These are phyloP conservation scores for Boletus pseudo-olivaceus DNA, from an alignment of 768 basidiomycete species.

Conservation along the genomic window DNA sequence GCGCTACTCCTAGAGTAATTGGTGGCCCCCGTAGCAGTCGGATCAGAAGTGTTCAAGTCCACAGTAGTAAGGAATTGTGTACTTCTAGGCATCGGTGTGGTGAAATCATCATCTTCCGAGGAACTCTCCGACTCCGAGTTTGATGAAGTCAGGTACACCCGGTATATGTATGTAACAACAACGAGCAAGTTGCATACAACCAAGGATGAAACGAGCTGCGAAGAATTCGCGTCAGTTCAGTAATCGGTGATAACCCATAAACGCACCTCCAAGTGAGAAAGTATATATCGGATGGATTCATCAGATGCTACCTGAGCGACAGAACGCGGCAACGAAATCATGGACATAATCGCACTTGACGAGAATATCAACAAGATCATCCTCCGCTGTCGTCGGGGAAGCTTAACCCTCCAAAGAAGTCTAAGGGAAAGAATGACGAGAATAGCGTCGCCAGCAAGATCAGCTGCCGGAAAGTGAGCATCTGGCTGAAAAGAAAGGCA, in stretches of 20 bases:
- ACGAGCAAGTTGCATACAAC: constrained; percentile 12
- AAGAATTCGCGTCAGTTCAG: not conserved
- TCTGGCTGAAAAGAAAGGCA: no score
- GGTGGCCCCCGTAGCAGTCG: not conserved
- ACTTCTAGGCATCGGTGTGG: not conserved
- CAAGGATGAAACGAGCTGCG: not conserved
- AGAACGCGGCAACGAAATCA: constrained; percentile 10
- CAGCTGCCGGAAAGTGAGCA: not conserved
- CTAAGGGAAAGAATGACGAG: constrained; percentile 9
- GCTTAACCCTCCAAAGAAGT: constrained; percentile 15
- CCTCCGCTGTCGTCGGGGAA: constrained; percentile 7
- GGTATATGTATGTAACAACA: not conserved
- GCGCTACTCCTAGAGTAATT: not conserved
- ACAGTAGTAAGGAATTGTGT: not conserved
- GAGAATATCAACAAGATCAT: constrained; percentile 13
- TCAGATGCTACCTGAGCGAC: not conserved
- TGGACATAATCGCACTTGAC: constrained; percentile 9
- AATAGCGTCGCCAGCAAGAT: constrained; percentile 1
- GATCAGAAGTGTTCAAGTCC: not conserved
- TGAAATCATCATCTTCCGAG: constrained; percentile 11
- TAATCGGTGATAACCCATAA: not conserved
- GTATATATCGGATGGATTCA: no score
- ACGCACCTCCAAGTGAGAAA: constrained; percentile 1
- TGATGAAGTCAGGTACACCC: not conserved
- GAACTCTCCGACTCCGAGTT: not conserved